Evolutionary conservation across 176 grass and related monocot species (phyloP).

Genomic region (Elaeis guineensis): DNA sequence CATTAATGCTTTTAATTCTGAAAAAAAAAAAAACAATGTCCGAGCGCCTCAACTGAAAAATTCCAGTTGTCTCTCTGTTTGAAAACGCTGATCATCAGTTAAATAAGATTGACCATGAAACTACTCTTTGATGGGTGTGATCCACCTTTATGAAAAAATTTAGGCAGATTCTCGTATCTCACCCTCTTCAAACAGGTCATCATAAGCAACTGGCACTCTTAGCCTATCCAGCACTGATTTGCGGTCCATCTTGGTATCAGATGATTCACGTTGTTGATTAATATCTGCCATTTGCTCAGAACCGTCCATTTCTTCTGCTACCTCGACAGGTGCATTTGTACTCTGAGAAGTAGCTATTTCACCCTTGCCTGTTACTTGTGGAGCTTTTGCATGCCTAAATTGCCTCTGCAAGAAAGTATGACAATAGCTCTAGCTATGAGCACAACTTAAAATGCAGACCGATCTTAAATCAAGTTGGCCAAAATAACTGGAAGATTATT

Average conservation of each 20-base stretch:
- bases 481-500: not conserved
- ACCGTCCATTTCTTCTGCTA: slow-evolving; percentile 31
- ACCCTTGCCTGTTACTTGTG: slow-evolving; percentile 26
- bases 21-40: no score
- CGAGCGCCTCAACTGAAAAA: no score
- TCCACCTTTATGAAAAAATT: no score
- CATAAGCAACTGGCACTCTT: slow-evolving; percentile 69
- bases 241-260: slow-evolving; percentile 27
- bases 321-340: slow-evolving; percentile 33
- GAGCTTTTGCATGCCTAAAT: slow-evolving; percentile 40
- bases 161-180: slow-evolving; percentile 54
- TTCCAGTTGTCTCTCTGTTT: no score
- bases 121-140: no score
- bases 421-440: no score
- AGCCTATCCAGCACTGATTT: slow-evolving; percentile 65
- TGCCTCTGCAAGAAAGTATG: slow-evolving; percentile 63
- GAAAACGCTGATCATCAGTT: no score
- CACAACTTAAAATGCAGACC: no score
- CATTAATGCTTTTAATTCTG: no score
- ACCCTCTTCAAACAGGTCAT: slow-evolving; percentile 87
- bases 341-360: slow-evolving; percentile 55
- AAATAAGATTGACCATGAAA: no score
- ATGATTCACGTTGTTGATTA: not conserved
- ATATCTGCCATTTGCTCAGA: slow-evolving; percentile 36
- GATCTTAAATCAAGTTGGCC: no score